Conservation (phyloP, 148 eudicot species). For the Camellia sinensis region DNA sequence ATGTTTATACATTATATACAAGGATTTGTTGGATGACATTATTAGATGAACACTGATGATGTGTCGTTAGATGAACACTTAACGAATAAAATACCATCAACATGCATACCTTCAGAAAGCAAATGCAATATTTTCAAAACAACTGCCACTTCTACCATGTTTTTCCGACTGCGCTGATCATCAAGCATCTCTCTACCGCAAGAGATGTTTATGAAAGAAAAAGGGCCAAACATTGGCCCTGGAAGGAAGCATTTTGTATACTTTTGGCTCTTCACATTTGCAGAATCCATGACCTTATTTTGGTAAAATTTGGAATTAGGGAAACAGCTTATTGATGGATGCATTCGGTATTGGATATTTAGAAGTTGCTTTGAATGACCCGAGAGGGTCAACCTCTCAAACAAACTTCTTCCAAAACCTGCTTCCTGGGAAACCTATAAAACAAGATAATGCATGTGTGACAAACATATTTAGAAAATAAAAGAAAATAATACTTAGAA, state of each 20-base stretch:
- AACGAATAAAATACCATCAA: no score
- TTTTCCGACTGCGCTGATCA: slow-evolving; percentile 21
- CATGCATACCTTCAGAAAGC: slow-evolving; percentile 40
- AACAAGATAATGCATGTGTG: no score
- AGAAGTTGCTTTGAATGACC: slow-evolving; percentile 42
- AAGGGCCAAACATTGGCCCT: slow-evolving; percentile 36
- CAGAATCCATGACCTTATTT: slow-evolving; percentile 28
- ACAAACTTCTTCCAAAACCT: slow-evolving; percentile 9
- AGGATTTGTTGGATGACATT: no score
- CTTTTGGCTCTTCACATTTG: slow-evolving; percentile 2
- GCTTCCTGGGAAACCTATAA: no score
- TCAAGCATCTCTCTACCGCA: slow-evolving; percentile 36
- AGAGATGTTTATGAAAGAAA: slow-evolving; percentile 40
- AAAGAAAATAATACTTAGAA: no score
- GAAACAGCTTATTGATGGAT: slow-evolving; percentile 46
- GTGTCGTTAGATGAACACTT: no score
- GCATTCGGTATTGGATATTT: slow-evolving; percentile 57
- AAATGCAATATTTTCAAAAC: slow-evolving; percentile 31
- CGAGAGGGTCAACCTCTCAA: slow-evolving; percentile 36
- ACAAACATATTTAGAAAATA: no score
- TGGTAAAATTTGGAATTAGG: slow-evolving; percentile 28
- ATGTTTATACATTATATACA: no score
- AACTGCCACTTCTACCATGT: slow-evolving; percentile 44
- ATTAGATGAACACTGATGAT: no score
- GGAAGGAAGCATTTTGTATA: slow-evolving; percentile 15